Base-by-base conservation (phyloP, 805 yeast genomes). In the Hanseniaspora occidentalis region DNA sequence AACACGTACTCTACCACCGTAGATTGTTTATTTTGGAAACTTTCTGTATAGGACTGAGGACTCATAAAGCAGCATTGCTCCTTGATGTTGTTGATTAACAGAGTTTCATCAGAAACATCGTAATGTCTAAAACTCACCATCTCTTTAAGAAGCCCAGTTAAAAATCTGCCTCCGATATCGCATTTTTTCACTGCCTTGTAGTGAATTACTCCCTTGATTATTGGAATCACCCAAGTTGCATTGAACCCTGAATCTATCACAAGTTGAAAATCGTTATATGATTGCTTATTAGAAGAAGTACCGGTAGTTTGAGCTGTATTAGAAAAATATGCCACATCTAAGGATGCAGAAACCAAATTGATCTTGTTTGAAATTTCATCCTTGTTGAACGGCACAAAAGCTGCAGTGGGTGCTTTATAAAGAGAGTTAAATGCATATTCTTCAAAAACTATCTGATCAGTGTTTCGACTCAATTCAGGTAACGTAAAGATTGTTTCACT, bases 401-500 rank as follows among this genome's bases (percentile, higher is more conserved):
- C 67, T 2, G 72, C 76, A 0, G 75, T 68, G 0, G 82, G 73
- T 18, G 83, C 72, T 43, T 94, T 67, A 47, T 77, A 81, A 44
- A 83, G 70, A 24, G 75, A 71, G 11, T 68, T 68, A 52, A 92
- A 82, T 3, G 84, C 94, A 53, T 79, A 92, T 53, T 92, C 97
- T 58, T 92, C 99, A 62, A 94, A 89, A 1, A 92, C 71, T 0
- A 92, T 81, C 60, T 86, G 95, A 56, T 92, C 97, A 13, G 84
- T 80, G 57, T 82, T 82, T 49, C 77, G 77, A 27, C 94, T 82
- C 24, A 89, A 66, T 40, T 77, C 79, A 2, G 95, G 92, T 24
- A 89, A 62, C 39, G 85, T 81, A 53, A 80, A 77, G 19, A 94
- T 89, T 4, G 84, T 66, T 51, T 92, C 96, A 2, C 88, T 77